phyloP scores from a whole-genome alignment of 768 basidiomycete species.

The Russula lepida region DNA sequence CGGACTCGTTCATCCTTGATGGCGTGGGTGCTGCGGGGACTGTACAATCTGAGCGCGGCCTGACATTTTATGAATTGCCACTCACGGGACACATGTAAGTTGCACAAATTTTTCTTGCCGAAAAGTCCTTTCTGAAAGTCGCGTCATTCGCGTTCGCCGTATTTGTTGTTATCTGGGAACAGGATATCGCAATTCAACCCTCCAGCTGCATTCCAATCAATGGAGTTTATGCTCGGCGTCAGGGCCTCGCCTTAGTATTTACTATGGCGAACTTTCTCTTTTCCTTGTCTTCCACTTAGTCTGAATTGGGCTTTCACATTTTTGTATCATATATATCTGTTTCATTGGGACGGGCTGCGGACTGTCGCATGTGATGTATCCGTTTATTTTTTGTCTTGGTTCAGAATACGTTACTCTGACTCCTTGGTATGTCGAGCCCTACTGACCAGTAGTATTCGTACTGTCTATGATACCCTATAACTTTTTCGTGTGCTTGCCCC shows the following conservation, averaged over 20 bases:
- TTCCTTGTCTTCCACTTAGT: not conserved
- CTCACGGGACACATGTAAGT: constrained; percentile 22
- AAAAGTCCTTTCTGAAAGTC: not conserved
- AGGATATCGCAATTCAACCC: constrained; percentile 21
- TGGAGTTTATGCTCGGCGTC: constrained; percentile 13
- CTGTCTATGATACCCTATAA: too few species aligned
- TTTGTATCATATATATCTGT: not conserved
- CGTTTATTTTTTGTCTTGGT: not conserved
- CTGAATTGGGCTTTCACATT: not conserved
- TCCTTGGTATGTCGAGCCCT: not conserved
- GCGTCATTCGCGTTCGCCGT: not conserved
- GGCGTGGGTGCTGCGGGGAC: constrained; percentile 15
- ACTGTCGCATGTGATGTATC: not conserved
- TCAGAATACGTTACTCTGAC: not conserved
- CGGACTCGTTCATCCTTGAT: constrained; percentile 18
- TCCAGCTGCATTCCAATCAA: constrained; percentile 14
- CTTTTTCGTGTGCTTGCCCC: too few species aligned
- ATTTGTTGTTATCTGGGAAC: not conserved
- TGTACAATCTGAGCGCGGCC: constrained; percentile 19
- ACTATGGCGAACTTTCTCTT: not conserved
- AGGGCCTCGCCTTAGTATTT: not conserved
- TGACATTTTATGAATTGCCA: constrained; percentile 17
- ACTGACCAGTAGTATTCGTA: too few species aligned
- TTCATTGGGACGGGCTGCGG: not conserved
- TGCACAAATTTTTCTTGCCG: too few species aligned